Conservation (phyloP, 2,329 filamentous ascomycete species). For the Sporothrix inflata region DNA sequence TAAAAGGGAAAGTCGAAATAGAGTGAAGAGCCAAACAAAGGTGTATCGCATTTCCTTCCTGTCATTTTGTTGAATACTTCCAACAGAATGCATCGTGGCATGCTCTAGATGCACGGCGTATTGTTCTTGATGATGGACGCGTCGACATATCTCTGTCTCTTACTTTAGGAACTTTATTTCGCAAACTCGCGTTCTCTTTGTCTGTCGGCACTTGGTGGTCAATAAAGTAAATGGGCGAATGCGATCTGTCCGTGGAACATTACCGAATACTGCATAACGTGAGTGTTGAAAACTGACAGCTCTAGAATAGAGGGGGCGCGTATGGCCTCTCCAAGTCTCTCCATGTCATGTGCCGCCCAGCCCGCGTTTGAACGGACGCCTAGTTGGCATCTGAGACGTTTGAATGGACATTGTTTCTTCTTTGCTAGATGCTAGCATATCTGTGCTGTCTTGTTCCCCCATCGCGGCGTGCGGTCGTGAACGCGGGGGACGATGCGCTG, state of each 20-base stretch:
- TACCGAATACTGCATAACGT: background rate
- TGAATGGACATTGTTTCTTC: background rate
- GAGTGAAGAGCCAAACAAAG: background rate
- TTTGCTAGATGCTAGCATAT: background rate
- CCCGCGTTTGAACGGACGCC: background rate
- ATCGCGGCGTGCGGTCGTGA: background rate
- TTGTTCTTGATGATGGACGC: background rate
- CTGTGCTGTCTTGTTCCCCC: background rate
- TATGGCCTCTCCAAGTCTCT: background rate
- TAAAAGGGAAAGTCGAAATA: background rate
- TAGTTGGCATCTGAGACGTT: background rate
- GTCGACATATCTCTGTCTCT: background rate
- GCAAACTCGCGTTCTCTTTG: background rate
- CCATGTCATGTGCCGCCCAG: background rate
- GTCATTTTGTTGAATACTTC: background rate
- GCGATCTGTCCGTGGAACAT: background rate
- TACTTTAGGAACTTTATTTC: background rate
- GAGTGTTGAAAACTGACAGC: background rate
- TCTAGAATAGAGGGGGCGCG: background rate
- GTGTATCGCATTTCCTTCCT: background rate
- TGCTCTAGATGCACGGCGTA: background rate
- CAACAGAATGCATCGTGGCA: background rate
- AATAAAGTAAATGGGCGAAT: background rate
- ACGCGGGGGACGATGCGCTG: background rate
- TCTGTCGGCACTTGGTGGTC: background rate